A percentile compares a stretch with the other conserved stretches of the same genome.
Conservation (phyloP, 192 early-diverging fungal species). For the Geranomyces michiganensis region DNA sequence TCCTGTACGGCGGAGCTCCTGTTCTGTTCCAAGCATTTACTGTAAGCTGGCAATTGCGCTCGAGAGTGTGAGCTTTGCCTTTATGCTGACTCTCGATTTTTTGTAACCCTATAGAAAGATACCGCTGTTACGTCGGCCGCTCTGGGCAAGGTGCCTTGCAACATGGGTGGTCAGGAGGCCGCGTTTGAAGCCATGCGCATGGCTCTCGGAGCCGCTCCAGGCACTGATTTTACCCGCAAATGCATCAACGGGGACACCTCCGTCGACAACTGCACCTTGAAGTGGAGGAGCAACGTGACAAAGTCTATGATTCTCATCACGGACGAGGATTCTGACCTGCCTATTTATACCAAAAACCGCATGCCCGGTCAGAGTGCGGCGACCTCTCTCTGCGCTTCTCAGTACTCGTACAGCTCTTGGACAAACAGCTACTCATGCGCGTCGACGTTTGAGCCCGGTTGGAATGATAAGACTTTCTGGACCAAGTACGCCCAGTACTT, state of each 20-base stretch:
- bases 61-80: too few relatives aligned
- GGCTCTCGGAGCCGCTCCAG: conserved; percentile 30
- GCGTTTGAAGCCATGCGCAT: conserved; percentile 46
- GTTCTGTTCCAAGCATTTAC: conserved; percentile 35
- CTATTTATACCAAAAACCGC: conserved; percentile 20
- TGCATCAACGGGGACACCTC: not conserved
- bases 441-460: conserved; percentile 24
- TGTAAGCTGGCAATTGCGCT: conserved; percentile 16
- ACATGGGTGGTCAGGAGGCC: conserved; percentile 40
- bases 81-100: too few relatives aligned
- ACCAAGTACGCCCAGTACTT: conserved; percentile 28
- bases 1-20: conserved; percentile 38
- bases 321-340: conserved; percentile 49
- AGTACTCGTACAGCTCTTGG: conserved; percentile 12
- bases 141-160: conserved; percentile 30
- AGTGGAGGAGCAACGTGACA: conserved; percentile 28
- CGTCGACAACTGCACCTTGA: conserved; percentile 23
- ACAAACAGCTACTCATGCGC: not conserved
- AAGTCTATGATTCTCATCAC: conserved; percentile 45
- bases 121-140: conserved; percentile 17
- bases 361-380: conserved; percentile 24
- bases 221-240: conserved; percentile 19
- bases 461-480: conserved; percentile 9
- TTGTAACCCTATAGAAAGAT: conserved; percentile 30
- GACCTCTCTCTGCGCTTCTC: conserved; percentile 20